phyloP scores from a whole-genome alignment of 208 protist species.

The Trichomonas vaginalis region DNA sequence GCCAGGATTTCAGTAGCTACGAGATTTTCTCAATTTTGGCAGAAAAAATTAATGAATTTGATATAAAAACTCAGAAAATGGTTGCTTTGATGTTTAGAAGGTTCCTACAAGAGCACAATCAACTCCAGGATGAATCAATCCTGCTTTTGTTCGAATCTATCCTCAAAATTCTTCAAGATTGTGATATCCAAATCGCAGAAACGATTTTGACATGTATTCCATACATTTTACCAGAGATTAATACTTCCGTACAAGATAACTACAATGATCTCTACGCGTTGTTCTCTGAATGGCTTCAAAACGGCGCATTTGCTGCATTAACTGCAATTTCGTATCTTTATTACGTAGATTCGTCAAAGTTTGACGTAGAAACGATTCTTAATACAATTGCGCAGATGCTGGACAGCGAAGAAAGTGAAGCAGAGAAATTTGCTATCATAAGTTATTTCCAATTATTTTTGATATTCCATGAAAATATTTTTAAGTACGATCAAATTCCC shows the following conservation, averaged over 20 bases:
- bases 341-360: neutral
- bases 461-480: neutral
- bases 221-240: neutral
- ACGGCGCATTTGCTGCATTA: neutral
- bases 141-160: neutral
- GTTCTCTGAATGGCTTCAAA: neutral
- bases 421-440: neutral
- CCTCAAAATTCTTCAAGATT: neutral
- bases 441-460: neutral
- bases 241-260: neutral
- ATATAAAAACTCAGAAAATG: neutral
- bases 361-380: neutral
- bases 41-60: neutral
- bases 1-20: neutral
- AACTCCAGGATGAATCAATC: neutral
- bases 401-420: neutral
- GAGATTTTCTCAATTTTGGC: neutral
- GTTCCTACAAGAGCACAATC: neutral
- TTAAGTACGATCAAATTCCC: neutral
- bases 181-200: neutral
- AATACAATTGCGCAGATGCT: neutral
- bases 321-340: neutral
- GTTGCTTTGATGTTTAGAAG: neutral
- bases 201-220: neutral
- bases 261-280: neutral